These are phyloP conservation scores for Sordaria brevicollis DNA, from an alignment of 495 filamentous ascomycete genomes.

Conservation along the genomic window DNA sequence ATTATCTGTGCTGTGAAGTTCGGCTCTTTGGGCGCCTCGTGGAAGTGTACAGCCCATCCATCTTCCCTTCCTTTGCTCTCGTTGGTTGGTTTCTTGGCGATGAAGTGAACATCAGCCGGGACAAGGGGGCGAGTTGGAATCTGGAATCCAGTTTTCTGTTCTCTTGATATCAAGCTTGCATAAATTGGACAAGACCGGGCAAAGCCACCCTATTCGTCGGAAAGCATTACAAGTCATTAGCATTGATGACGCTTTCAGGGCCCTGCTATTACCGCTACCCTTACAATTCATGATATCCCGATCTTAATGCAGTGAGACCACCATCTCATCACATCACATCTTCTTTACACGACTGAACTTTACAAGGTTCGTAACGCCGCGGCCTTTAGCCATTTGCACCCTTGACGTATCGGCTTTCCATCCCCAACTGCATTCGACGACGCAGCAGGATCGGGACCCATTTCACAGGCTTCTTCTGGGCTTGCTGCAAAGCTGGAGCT, in stretches of 20 bases:
- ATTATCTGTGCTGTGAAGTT: background rate
- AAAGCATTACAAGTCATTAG: background rate
- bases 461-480: slow-evolving; percentile 2
- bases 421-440: slow-evolving; percentile 23
- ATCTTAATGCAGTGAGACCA: background rate
- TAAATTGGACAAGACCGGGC: background rate
- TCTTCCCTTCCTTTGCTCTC: background rate
- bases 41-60: no score
- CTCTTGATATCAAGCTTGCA: background rate
- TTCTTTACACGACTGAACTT: background rate
- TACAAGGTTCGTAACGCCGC: background rate
- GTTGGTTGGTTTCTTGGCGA: background rate
- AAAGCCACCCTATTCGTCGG: background rate
- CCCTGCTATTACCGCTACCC: background rate
- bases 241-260: background rate
- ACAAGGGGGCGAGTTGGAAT: background rate
- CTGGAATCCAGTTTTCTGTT: background rate
- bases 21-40: background rate
- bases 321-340: background rate
- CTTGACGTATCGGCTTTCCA: slow-evolving; percentile 32
- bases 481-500: background rate
- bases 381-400: slow-evolving; percentile 5
- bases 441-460: slow-evolving; percentile 22
- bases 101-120: background rate
- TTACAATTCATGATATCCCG: background rate